A percentile compares a stretch with the other conserved stretches of the same genome.
Evolutionary conservation across 2,329 filamentous ascomycete genomes (phyloP).

Genomic region (Alternaria solani): DNA sequence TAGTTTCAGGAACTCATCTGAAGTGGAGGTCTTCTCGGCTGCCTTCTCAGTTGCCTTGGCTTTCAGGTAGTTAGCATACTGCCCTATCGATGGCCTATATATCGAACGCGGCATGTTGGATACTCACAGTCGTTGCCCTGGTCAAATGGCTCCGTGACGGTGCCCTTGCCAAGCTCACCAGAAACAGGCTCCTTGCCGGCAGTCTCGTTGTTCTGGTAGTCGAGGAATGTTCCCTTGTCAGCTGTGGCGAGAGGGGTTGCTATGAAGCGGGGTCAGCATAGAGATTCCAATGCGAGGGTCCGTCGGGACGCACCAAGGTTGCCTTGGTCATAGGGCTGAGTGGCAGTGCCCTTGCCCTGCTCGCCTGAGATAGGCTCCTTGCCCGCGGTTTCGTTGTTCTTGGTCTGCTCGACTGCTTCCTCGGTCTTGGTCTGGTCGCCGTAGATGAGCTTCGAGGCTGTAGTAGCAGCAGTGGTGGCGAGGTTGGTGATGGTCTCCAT

Average conservation of each 20-base stretch:
- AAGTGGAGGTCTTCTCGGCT: slow-evolving; percentile 9
- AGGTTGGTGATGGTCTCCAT: slow-evolving; percentile 53
- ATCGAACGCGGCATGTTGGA: background rate
- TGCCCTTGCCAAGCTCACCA: slow-evolving; percentile 72
- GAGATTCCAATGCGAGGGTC: background rate
- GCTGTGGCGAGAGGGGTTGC: slow-evolving; percentile 25
- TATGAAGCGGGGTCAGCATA: slow-evolving; percentile 17
- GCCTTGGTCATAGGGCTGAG: slow-evolving; percentile 80
- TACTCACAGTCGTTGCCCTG: slow-evolving; percentile 66
- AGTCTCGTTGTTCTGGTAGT: slow-evolving; percentile 42
- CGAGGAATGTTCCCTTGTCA: slow-evolving; percentile 18
- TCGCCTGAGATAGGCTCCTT: slow-evolving; percentile 77
- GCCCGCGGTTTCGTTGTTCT: slow-evolving; percentile 51
- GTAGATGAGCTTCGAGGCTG: slow-evolving; percentile 50
- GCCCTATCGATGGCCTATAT: background rate
- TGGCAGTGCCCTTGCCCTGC: slow-evolving; percentile 70
- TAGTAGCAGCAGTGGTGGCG: slow-evolving; percentile 31
- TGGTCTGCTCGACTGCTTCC: slow-evolving; percentile 30
- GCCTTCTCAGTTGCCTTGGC: slow-evolving; percentile 14
- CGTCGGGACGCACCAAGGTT: slow-evolving; percentile 62
- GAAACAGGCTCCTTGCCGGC: slow-evolving; percentile 73
- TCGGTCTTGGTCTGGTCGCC: slow-evolving; percentile 38
- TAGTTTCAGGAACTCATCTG: slow-evolving; percentile 27
- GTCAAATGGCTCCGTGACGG: slow-evolving; percentile 77
- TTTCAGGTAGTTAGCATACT: slow-evolving; percentile 5